Evolutionary conservation across 2,329 filamentous ascomycete genomes (phyloP), one percentile per base, ranked within the genome.

Genomic region (Ambrosiella cleistominuta): DNA sequence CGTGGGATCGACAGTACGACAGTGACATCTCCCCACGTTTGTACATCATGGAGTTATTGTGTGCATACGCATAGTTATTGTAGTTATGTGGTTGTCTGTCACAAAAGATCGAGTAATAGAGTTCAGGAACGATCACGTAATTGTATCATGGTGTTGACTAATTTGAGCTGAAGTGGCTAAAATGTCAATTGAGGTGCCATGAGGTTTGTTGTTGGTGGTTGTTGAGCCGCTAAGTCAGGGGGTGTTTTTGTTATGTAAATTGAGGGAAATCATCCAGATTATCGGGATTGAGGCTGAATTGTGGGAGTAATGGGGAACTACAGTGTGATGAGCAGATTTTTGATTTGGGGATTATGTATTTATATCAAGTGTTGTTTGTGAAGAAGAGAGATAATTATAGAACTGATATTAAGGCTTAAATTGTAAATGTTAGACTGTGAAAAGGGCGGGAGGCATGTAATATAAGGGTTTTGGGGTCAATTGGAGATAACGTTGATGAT

Each of bases 171-270:
- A 8, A 36, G 17, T 8, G 47, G 19, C 27, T 35, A 35, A 27
- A 51, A 51, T 51, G 47, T 11, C 47, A 51, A 19, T 27, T 27
- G 7, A 51, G 9, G 11, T 51, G 19, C 47, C 47, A 51, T 37
- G 15, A 35, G 11, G 17, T 11, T 27, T 27, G 27, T 27, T 27
- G 27, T 27, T 27, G 27, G 3, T 27, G 27, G 47, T 8, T 51
- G 47, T 51, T 51, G 47, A 51, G 47, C 47, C 47, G 47, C 47
- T 37, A 35, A 27, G 17, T 35, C 11, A 35, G 17, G 17, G 17
- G 47, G 47, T 42, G 39, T 51, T 51, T 27, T 9, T 51, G 15
- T 51, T 51, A 51, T 51, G 47, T 51, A 51, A 51, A 51, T 12
- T 9, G 27, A 12, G 11, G 39, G 11, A 42, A 42, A 42, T 42